A percentile compares a stretch with the other conserved stretches of the same genome.
Evolutionary conservation across 1,139 yeast species (phyloP).

Genomic region (Hyphopichia pseudoburtonii): DNA sequence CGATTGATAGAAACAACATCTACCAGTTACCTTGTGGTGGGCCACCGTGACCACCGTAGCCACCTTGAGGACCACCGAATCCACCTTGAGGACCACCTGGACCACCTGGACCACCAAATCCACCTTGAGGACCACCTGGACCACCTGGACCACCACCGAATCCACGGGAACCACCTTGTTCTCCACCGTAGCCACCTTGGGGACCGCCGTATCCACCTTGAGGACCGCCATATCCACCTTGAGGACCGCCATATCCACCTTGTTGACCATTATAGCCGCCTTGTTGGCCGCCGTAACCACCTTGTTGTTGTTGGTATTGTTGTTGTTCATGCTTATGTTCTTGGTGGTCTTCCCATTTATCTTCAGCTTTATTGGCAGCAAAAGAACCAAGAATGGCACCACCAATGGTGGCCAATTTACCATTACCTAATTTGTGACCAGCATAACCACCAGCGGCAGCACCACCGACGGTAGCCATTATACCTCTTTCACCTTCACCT

Average conservation of each 20-base stretch:
- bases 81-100: constrained; percentile 1
- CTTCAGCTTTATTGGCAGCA: constrained; percentile 41
- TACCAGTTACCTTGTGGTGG: not conserved
- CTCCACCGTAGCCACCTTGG: constrained; percentile 1
- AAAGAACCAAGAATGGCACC: constrained; percentile 47
- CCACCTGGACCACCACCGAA: constrained; percentile 1
- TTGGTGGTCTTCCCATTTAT: constrained; percentile 28
- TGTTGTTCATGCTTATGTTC: constrained; percentile 7
- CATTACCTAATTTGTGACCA: constrained; percentile 43
- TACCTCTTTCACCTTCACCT: constrained; percentile 51
- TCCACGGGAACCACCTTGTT: not conserved
- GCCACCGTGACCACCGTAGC: not conserved
- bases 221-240: constrained; percentile 1
- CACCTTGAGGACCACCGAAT: constrained; percentile 1
- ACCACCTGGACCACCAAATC: not conserved
- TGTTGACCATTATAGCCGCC: not conserved
- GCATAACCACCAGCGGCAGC: constrained; percentile 62
- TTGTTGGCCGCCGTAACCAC: not conserved
- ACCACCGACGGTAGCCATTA: constrained; percentile 54
- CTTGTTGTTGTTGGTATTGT: not conserved
- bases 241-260: constrained; percentile 1
- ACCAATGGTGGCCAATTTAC: constrained; percentile 52
- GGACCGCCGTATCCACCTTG: not conserved
- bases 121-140: constrained; percentile 1
- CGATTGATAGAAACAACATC: too few species aligned